Percentiles rank a stretch among this genome's conserved stretches.
These are phyloP conservation scores for Cyphellophora europaea DNA, from an alignment of 2,329 filamentous ascomycete species.

Conservation along the genomic window DNA sequence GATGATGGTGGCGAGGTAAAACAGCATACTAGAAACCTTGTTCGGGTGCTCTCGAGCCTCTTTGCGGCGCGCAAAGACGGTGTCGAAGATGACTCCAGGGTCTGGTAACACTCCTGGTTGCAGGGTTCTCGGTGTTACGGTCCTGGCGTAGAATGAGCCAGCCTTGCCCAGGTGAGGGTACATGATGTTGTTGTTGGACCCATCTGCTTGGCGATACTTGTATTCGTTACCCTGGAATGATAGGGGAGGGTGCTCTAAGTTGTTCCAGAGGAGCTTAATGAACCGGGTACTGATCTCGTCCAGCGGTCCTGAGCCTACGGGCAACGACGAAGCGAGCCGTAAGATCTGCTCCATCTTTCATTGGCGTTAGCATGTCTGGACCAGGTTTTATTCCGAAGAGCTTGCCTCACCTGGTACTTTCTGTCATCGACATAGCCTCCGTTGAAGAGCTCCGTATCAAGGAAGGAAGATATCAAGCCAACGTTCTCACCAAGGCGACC, in stretches of 20 bases:
- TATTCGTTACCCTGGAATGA: conserved; percentile 24
- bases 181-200: conserved; percentile 39
- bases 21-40: conserved; percentile 59
- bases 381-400: no score
- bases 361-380: no score
- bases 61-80: conserved; percentile 51
- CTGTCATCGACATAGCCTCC: conserved; percentile 19
- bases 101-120: conserved; percentile 52
- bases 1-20: conserved; percentile 60
- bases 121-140: conserved; percentile 43
- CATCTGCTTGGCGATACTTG: conserved; percentile 24
- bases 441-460: conserved; percentile 18
- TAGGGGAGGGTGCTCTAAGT: conserved; percentile 24
- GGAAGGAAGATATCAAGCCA: conserved; percentile 16
- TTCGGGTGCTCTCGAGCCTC: conserved; percentile 49
- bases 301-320: conserved; percentile 17
- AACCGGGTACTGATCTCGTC: conserved; percentile 20
- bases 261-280: conserved; percentile 24
- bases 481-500: conserved; percentile 15
- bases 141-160: conserved; percentile 54
- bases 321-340: conserved; percentile 19
- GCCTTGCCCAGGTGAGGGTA: conserved; percentile 53
- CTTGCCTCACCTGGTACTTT: conserved; percentile 18
- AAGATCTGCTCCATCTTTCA: conserved; percentile 20
- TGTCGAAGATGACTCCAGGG: conserved; percentile 54